Percentiles rank a stretch among this genome's conserved stretches.
These are phyloP conservation scores for Pythium dissotocum DNA, from an alignment of 352 stramenopile genomes.

Conservation along the genomic window DNA sequence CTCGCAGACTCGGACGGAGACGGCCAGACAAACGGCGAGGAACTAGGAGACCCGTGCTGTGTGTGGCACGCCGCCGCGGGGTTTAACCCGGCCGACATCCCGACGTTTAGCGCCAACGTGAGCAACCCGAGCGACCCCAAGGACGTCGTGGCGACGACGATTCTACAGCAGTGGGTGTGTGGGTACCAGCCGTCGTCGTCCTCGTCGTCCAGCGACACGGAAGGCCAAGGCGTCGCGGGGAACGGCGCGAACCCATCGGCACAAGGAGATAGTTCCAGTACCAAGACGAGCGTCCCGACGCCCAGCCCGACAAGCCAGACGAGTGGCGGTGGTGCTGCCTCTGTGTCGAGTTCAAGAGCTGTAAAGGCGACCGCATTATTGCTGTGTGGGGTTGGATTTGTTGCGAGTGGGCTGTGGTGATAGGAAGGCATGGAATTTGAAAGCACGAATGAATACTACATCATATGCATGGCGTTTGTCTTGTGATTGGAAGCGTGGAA, in stretches of 20 bases:
- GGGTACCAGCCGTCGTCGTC: conserved; percentile 1
- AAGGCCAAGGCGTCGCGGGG: background rate
- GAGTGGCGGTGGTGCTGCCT: background rate
- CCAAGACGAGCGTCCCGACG: background rate
- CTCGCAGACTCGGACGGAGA: conserved; percentile 30
- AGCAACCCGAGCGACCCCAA: conserved; percentile 22
- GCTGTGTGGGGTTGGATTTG: background rate
- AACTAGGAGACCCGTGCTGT: conserved; percentile 65
- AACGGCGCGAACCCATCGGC: conserved; percentile 1
- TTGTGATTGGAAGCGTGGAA: too few species aligned
- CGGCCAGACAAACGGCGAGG: conserved; percentile 55
- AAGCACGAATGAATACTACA: background rate
- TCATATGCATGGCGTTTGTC: too few species aligned
- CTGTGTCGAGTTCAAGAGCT: background rate
- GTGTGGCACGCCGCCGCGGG: conserved; percentile 14
- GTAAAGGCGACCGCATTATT: background rate
- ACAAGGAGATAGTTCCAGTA: background rate
- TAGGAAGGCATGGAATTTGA: background rate
- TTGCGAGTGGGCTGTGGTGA: background rate
- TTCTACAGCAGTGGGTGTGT: conserved; percentile 22
- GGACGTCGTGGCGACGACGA: background rate
- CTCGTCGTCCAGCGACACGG: background rate
- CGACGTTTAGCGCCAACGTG: conserved; percentile 20
- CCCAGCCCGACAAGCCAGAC: background rate
- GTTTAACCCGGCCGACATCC: background rate